Evolutionary conservation across 2,329 filamentous ascomycete genomes (phyloP).

Genomic region (Alternaria metachromatica): DNA sequence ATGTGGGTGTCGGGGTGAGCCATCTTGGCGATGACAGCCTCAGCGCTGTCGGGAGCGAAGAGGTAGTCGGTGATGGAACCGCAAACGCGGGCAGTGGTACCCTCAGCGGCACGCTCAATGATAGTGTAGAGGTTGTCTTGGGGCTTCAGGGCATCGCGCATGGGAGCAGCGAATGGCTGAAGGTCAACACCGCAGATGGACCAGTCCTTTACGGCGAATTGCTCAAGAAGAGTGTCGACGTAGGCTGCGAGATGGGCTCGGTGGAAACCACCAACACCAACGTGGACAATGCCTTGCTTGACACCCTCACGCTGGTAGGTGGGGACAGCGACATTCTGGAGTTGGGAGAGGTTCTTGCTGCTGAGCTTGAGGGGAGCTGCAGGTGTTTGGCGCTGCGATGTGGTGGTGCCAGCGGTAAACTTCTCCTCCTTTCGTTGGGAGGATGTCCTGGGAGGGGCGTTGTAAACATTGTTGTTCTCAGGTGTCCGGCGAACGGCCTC

Average conservation of each 20-base stretch:
- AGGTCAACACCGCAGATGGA: conserved; percentile 39
- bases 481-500: conserved; percentile 12
- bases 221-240: conserved; percentile 35
- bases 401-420: not conserved
- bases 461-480: conserved; percentile 8
- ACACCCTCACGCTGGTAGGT: conserved; percentile 31
- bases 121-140: conserved; percentile 40
- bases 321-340: conserved; percentile 30
- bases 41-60: conserved; percentile 35
- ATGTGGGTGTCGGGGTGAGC: conserved; percentile 39
- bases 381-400: not conserved
- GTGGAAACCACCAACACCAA: conserved; percentile 40
- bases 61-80: conserved; percentile 39
- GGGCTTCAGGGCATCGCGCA: conserved; percentile 30
- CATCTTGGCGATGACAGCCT: conserved; percentile 41
- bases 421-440: conserved; percentile 11
- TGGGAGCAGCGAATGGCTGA: conserved; percentile 34
- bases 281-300: conserved; percentile 40
- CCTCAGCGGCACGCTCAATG: conserved; percentile 33
- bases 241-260: conserved; percentile 37
- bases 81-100: conserved; percentile 30
- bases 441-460: conserved; percentile 8
- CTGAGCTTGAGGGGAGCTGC: conserved; percentile 20
- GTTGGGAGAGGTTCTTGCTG: conserved; percentile 26
- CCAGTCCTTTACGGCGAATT: conserved; percentile 35